Base-by-base conservation (phyloP, 2,329 filamentous ascomycete genomes). In the Nakataea oryzae region DNA sequence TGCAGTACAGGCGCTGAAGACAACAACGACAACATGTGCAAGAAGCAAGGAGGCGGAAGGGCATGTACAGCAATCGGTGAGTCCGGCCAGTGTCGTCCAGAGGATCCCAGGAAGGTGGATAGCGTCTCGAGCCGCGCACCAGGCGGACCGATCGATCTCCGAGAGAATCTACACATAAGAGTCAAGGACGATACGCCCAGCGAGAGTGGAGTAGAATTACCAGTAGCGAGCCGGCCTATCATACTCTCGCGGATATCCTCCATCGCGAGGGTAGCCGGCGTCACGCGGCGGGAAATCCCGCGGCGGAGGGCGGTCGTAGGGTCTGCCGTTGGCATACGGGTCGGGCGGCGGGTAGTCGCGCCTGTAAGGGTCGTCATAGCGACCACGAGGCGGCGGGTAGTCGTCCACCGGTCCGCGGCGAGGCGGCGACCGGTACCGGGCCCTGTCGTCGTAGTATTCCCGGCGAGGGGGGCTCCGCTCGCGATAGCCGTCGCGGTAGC, bases 391-490 rank as follows among this genome's bases (percentile, higher is more conserved):
- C 62, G 86, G 85, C 68, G 77, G 77, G 64, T 96, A 95, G 70
- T 96, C 92, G 65, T 93, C 88, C 66, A 89, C 80, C 57, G 89
- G 87, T 7, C 26, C 58, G 29, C 50, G 58, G 41, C 58, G 58
- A 57, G 89, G 89, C 64, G 91, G 91, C 62, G 90, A 91, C 63
- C 91, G 88, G 70, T 93, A 92, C 59, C 88, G 85, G 69, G 89
- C 86, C 71, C 89, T 86, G 66, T 93, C 90, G 58, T 91, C 88
- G 75, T 97, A 96, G 76, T 96, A 96, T 64, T 93, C 89, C 68
- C 91, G 88, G 64, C 89, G 88, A 63, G 60, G 60, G 14, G 89
- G 89, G 70, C 91, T 93, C 69, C 93, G 87, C 71, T 96, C 91
- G 72, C 93, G 92, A 75, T 96, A 96, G 66, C 89, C 87, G 65